Evolutionary conservation across 768 basidiomycete species (phyloP).

Genomic region (Kwoniella heveanensis): DNA sequence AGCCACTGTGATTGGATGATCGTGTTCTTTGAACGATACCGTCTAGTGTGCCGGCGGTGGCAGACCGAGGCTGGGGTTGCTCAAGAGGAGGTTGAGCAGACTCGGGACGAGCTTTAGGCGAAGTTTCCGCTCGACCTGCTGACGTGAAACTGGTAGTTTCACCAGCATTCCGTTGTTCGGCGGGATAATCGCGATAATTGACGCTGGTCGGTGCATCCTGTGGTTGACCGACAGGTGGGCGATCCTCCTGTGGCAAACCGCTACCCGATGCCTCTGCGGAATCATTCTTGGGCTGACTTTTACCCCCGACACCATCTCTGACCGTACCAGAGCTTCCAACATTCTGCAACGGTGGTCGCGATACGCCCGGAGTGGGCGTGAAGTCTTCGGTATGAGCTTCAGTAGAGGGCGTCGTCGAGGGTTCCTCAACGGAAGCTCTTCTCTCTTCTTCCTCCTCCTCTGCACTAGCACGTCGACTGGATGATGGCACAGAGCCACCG

Average conservation of each 20-base stretch:
- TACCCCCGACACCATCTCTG: neutral
- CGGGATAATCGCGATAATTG: slow-evolving; percentile 39
- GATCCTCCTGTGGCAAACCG: slow-evolving; percentile 35
- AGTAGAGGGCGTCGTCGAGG: neutral
- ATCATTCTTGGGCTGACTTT: slow-evolving; percentile 22
- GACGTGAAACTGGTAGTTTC: slow-evolving; percentile 26
- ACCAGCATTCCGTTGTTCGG: slow-evolving; percentile 11
- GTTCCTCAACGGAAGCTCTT: too few relatives aligned
- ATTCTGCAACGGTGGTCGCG: neutral
- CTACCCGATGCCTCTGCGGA: slow-evolving; percentile 35
- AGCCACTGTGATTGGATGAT: slow-evolving; percentile 4
- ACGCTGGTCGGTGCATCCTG: slow-evolving; percentile 18
- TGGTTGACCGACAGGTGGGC: slow-evolving; percentile 44
- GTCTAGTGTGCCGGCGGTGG: slow-evolving; percentile 15
- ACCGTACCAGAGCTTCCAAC: slow-evolving; percentile 11
- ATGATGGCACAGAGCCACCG: neutral
- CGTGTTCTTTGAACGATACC: slow-evolving; percentile 15
- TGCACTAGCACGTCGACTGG: slow-evolving; percentile 18
- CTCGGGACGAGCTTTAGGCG: neutral
- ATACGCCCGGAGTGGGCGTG: neutral
- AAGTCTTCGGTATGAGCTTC: slow-evolving; percentile 4
- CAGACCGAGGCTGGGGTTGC: slow-evolving; percentile 29
- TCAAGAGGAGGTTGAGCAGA: neutral
- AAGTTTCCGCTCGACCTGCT: neutral
- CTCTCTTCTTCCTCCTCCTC: too few relatives aligned